phyloP scores from a whole-genome alignment of 1,139 yeast genomes.

The Saccharomyces hybrid region DNA sequence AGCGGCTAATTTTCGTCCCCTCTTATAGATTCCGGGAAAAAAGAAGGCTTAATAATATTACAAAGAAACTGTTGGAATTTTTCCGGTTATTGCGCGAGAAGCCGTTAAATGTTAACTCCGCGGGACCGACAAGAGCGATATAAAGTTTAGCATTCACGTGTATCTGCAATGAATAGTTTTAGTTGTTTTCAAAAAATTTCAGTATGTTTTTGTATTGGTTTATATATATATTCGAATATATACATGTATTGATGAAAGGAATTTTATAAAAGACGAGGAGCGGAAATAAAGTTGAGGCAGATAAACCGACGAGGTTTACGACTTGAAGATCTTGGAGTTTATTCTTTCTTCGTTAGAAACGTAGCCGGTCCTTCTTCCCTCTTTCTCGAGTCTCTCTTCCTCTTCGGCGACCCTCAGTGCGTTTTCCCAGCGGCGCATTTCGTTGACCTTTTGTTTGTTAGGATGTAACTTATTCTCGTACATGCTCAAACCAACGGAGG shows the following conservation, averaged over 20 bases:
- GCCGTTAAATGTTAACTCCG: background rate
- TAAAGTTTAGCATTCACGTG: slow-evolving; percentile 4
- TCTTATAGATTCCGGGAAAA: slow-evolving; percentile 1
- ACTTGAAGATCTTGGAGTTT: slow-evolving; percentile 30
- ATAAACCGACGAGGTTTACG: slow-evolving; percentile 1
- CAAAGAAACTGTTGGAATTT: background rate
- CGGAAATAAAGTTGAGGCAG: background rate
- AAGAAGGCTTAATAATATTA: background rate
- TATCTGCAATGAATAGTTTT: background rate
- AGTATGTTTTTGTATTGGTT: background rate
- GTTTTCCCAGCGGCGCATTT: slow-evolving; percentile 39
- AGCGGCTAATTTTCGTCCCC: background rate
- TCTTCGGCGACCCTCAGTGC: slow-evolving; percentile 36
- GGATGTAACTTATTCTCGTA: slow-evolving; percentile 50
- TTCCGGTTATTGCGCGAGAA: background rate
- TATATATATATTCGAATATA: background rate
- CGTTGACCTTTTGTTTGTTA: slow-evolving; percentile 35
- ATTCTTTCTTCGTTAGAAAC: slow-evolving; percentile 29
- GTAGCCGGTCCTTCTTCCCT: slow-evolving; percentile 13
- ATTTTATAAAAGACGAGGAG: background rate
- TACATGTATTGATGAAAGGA: background rate
- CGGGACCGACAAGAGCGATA: background rate
- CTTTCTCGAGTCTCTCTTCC: slow-evolving; percentile 28
- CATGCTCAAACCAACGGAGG: slow-evolving; percentile 55
- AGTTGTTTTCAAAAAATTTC: background rate